phyloP scores from a whole-genome alignment of 495 filamentous ascomycete genomes.

The Daldinia decipiens region DNA sequence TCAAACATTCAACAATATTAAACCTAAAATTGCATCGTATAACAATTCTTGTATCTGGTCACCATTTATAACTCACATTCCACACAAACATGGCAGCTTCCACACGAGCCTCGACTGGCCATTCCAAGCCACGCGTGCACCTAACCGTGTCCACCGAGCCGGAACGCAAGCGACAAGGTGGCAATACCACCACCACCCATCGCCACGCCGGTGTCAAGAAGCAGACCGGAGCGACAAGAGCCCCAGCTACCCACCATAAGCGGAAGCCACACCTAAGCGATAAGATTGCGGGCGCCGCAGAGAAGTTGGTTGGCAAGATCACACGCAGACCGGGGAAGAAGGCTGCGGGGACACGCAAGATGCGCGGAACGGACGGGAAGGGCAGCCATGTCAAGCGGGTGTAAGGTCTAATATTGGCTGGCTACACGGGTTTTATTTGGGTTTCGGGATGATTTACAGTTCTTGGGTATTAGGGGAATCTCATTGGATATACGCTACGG shows the following conservation, averaged over 20 bases:
- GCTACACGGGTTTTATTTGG: background rate
- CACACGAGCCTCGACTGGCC: slow-evolving; percentile 48
- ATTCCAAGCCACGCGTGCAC: slow-evolving; percentile 43
- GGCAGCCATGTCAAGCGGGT: slow-evolving; percentile 29
- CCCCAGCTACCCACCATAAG: slow-evolving; percentile 50
- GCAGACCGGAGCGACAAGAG: slow-evolving; percentile 28
- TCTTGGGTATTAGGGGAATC: background rate
- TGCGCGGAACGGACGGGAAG: slow-evolving; percentile 52
- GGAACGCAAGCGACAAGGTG: slow-evolving; percentile 42
- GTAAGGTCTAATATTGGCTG: slow-evolving; percentile 8
- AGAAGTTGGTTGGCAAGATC: slow-evolving; percentile 48
- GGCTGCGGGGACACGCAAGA: slow-evolving; percentile 51
- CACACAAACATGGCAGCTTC: slow-evolving; percentile 41
- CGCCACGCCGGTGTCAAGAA: slow-evolving; percentile 24
- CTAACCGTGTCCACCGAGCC: slow-evolving; percentile 43
- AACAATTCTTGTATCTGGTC: background rate
- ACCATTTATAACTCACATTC: background rate
- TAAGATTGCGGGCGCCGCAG: slow-evolving; percentile 48
- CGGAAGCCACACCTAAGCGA: slow-evolving; percentile 49
- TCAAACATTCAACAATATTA: too few species aligned
- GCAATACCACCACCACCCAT: slow-evolving; percentile 10
- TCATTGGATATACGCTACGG: background rate
- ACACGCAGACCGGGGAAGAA: slow-evolving; percentile 48
- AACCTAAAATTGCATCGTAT: too few species aligned
- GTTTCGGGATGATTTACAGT: background rate